Base-by-base conservation (phyloP, 352 stramenopile species). In the Phytophthora pistaciae region DNA sequence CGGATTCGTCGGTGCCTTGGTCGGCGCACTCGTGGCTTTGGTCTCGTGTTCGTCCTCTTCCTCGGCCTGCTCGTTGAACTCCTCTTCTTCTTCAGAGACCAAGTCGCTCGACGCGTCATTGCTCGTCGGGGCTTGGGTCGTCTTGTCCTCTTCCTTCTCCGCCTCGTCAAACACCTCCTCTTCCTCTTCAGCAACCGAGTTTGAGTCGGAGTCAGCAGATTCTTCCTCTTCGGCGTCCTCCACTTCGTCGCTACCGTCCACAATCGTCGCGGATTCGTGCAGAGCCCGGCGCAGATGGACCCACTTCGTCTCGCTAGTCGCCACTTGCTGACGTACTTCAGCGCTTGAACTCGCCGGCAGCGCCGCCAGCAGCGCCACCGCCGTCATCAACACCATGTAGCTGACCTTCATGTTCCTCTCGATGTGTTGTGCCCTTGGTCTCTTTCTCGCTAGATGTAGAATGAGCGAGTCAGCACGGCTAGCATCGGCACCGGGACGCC, bases 281-380 rank as follows among this genome's bases (percentile, higher is more conserved):
- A 61, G 46, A 38, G 46, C 53, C 38, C 68, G 21, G 46, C 64
- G 68, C 7, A 76, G 68, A 72, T 72, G 64, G 31, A 56, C 23
- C 49, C 8, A 33, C n/a, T 48, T 58, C 10, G 25, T 64, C 40
- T 66, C 62, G 31, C 8, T 71, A 70, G 48, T 70, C 62, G 49
- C 49, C 27, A 54, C 61, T 36, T 74, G 66, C 3, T 50, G n/a
- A 49, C 33, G 52, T 21, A 60, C 23, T 53, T 60, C 29, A 36
- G 29, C 21, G 29, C 46, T 52, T 10, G 63, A 54, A 20, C 36
- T 20, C 16, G 40, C 44, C 1, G 62, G 56, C 23, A 72, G 9
- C n/a, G 42, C 9, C 20, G 38, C 52, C 42, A 68, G 5, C 52
- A 76, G 52, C 44, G 36, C 49, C 20, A 46, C 31, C 6, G 53